Evolutionary conservation across 345 rosid species (phyloP).

Genomic region (Sisymbrium irio): DNA sequence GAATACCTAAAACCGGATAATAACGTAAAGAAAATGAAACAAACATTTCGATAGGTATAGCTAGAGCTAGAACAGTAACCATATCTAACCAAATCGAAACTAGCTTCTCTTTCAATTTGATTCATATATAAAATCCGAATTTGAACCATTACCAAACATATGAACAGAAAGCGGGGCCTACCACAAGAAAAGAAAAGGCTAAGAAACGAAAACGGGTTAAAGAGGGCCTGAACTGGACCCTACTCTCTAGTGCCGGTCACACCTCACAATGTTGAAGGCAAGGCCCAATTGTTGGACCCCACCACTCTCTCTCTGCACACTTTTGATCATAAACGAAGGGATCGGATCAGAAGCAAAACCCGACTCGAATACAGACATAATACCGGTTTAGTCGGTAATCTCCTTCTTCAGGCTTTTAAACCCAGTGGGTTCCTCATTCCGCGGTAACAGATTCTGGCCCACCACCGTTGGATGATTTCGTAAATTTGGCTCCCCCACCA

Average conservation of each 20-base stretch:
- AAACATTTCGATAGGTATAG: too few species aligned
- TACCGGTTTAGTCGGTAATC: constrained; percentile 3
- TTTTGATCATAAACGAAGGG: background rate
- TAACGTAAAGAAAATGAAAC: background rate
- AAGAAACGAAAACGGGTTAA: constrained; percentile 14
- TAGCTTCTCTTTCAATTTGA: background rate
- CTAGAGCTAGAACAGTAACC: background rate
- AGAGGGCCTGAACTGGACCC: constrained; percentile 31
- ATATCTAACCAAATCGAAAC: background rate
- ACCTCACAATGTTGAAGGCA: constrained; percentile 24
- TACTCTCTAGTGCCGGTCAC: constrained; percentile 25
- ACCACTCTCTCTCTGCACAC: background rate
- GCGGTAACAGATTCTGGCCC: background rate
- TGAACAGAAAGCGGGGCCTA: constrained; percentile 22
- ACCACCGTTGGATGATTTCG: background rate
- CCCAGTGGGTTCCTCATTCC: constrained; percentile 10
- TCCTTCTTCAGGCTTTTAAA: background rate
- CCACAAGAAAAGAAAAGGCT: constrained; percentile 27
- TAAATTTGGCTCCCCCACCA: background rate
- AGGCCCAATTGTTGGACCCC: constrained; percentile 33
- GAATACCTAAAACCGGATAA: too few species aligned
- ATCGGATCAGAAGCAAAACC: constrained; percentile 3
- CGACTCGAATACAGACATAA: background rate
- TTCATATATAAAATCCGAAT: background rate
- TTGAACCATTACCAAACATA: constrained; percentile 2